Conservation (phyloP, 208 protist genomes). For the Angomonas deanei region DNA sequence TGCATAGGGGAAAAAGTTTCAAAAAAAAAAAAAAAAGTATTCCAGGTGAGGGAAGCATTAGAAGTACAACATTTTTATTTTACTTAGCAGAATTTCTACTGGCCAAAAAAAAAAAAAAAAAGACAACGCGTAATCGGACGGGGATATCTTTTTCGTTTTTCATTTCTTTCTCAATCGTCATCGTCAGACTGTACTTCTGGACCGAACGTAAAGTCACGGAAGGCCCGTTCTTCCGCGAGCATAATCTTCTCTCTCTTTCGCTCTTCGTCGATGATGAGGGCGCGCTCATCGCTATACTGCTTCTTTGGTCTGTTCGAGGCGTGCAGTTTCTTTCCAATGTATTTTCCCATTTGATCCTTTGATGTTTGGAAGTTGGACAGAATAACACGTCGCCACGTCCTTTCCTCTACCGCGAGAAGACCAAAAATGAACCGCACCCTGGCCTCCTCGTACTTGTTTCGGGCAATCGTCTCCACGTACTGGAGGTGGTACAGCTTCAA, state of each 20-base stretch:
- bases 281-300: slow-evolving; percentile 11
- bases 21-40: slow-evolving; percentile 9
- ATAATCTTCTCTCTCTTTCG: slow-evolving; percentile 25
- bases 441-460: slow-evolving; percentile 22
- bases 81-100: too few species aligned
- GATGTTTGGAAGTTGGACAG: background rate
- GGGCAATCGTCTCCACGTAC: slow-evolving; percentile 27
- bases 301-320: slow-evolving; percentile 19
- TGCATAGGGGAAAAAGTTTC: too few species aligned
- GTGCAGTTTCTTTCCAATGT: background rate
- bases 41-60: background rate
- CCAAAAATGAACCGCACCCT: slow-evolving; percentile 23
- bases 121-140: background rate
- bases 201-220: slow-evolving; percentile 36
- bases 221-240: slow-evolving; percentile 20
- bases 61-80: background rate
- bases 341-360: slow-evolving; percentile 13
- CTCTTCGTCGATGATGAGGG: slow-evolving; percentile 29
- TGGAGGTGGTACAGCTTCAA: slow-evolving; percentile 40
- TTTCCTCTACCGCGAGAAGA: slow-evolving; percentile 29
- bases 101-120: background rate
- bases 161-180: slow-evolving; percentile 12
- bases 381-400: slow-evolving; percentile 30
- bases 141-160: background rate
- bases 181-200: slow-evolving; percentile 37